Evolutionary conservation across 768 basidiomycete species (phyloP), one percentile per base, ranked within the genome.

Genomic region (Suillus subalutaceus): DNA sequence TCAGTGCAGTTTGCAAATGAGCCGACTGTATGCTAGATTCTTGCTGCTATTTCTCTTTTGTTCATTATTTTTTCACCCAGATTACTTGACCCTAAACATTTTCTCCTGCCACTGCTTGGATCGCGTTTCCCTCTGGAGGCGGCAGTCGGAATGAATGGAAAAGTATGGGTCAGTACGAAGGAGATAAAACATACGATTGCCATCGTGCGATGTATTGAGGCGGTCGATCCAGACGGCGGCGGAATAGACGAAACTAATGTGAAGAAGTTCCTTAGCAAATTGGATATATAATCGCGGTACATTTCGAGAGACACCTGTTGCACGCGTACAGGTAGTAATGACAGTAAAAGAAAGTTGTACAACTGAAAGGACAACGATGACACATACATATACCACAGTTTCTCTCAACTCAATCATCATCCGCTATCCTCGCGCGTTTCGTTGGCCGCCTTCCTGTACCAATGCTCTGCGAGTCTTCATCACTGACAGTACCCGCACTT

Each of bases 131-230:
- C 94, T 9, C 84, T 97, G 57, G 96, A 99, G 72, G 86, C 83
- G 2, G 96, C 95, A 2, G 88, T 95, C 2, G 97, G 97, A 1
- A 82, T 92, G 76, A 99, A 99, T 73, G 97, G 96, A 2, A 86
- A 92, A 52, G 87, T 97, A 20, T 99, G 97, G 97, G 77, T 98
- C 70, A 91, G 83, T 66, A 82, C 94, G 8, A 89, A 90, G 69
- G 89, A 92, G 52, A 78, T 84, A 13, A 87, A 84, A 69, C 88
- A 93, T 71, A 90, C 88, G 12, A 91, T 98, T 61, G 89, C 89
- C 7, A 80, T 90, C 30, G 81, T 87, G 65, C 85, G 93, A 58
- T 93, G 93, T 72, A 90, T 99, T 46, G 90, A 95, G 74, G 88
- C 86, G 18, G 89, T 87, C 13, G 94, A 97, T 76, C 86, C 90